Base-by-base conservation (phyloP, 805 yeast genomes). In the Wickerhamiella lipophila region DNA sequence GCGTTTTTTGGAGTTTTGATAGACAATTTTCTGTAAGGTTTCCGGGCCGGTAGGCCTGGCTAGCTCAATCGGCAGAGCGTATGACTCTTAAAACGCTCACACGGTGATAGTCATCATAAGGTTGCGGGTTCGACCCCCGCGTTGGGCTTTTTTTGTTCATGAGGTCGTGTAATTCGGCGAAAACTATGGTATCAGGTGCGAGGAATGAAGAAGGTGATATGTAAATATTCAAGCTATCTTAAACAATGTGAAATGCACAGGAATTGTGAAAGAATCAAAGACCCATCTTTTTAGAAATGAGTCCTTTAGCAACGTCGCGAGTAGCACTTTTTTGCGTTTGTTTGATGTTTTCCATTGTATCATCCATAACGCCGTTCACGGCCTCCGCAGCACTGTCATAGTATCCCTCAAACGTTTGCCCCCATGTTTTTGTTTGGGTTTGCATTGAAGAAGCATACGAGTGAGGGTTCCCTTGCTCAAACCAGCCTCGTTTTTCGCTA, bases 301-400 rank as follows among this genome's bases (percentile, higher is more conserved):
- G 46, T 9, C 60, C 57, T 27, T 49, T 53, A 11, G 53, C 42
- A 5, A 55, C 51, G 4, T 55, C 55, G 16, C 40, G 44, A 9
- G 54, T 54, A 9, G 60, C 59, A 23, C 51, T 49, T 29, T 50
- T 52, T 47, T 49, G 47, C 2, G 56, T 50, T 2, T 52, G 18
- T 26, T 38, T 50, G 27, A 58, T 43, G 1, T 50, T 41, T 12
- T 49, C 55, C 50, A 54, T 45, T 12, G 57, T 76, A 53, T 50
- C 64, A 1, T 81, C 82, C 49, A 81, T 62, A 18, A 68, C 70
- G 47, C 79, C 75, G 56, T 84, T 94, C 23, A 70, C 68, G 47
- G 72, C 51, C 21, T 50, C 50, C 35, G 56, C 61, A 1, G 61
- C 60, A 6, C 51, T 42, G 42, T 58, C 60, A 39, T 57, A 57